Conservation (phyloP, 2,329 filamentous ascomycete species). For the Curvularia sp. region DNA sequence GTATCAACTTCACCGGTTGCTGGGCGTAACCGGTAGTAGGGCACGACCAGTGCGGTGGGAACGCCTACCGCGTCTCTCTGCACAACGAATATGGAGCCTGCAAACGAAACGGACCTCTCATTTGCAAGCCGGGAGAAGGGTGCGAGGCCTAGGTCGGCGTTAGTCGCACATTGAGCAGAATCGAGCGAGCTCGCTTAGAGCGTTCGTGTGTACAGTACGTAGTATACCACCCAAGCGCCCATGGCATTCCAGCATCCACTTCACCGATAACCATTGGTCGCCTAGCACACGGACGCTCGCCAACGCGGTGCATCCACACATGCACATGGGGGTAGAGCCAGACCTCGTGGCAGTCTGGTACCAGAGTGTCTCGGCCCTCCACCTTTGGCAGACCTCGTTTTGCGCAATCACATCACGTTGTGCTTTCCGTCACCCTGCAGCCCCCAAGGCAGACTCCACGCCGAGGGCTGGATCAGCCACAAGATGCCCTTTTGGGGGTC, state of each 20-base stretch:
- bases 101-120: slow-evolving; percentile 6
- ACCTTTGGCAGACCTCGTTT: slow-evolving; percentile 22
- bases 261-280: slow-evolving; percentile 28
- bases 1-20: slow-evolving; percentile 22
- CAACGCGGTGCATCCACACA: slow-evolving; percentile 19
- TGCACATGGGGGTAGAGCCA: slow-evolving; percentile 15
- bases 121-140: slow-evolving; percentile 11
- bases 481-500: slow-evolving; percentile 19
- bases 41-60: slow-evolving; percentile 25
- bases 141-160: slow-evolving; percentile 12
- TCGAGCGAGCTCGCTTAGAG: slow-evolving; percentile 18
- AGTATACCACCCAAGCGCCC: slow-evolving; percentile 35
- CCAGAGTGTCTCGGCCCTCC: slow-evolving; percentile 29
- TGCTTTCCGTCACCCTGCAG: slow-evolving; percentile 36
- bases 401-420: slow-evolving; percentile 24
- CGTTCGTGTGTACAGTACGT: slow-evolving; percentile 10
- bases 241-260: slow-evolving; percentile 19
- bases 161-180: slow-evolving; percentile 16
- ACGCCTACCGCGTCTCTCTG: slow-evolving; percentile 15
- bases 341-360: slow-evolving; percentile 36
- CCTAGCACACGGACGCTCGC: slow-evolving; percentile 24
- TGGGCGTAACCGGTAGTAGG: slow-evolving; percentile 24
- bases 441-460: slow-evolving; percentile 33
- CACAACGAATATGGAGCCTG: not conserved
- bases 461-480: slow-evolving; percentile 19